Evolutionary conservation across 163 green algal species (phyloP), one percentile per base, ranked within the genome.

Genomic region (Coccomyxa subellipsoidea): DNA sequence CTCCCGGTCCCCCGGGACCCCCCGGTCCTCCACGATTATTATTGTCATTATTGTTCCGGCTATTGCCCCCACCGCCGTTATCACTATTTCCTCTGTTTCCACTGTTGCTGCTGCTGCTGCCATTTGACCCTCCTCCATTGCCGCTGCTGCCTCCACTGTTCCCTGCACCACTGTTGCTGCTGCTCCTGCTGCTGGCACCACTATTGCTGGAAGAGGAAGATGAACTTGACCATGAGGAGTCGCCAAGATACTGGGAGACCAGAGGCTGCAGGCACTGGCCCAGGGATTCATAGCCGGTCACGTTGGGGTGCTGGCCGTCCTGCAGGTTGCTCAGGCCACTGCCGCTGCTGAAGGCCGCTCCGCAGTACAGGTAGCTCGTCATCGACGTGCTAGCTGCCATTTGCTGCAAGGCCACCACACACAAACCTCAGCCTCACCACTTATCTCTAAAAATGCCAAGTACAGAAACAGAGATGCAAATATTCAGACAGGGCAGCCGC

Each of bases 321-420:
- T 73, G 66, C 29, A 73, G 27, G 66, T 73, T 73, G 66, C 8
- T 73, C 21, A 73, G 66, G 66, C 66, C 66, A 23, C 10, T 73
- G 66, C 66, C n/a, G 27, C 32, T 73, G 66, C 29, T 73, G 66
- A 73, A 73, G 66, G 29, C 18, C 29, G 29, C n/a, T 18, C 66
- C 66, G 8, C 66, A 73, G 66, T 73, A 73, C 66, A 73, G n/a
- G 66, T 73, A 73, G 29, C 29, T 73, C 66, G n/a, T 34, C 66
- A 23, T 7, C 4, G 47, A 59, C 47, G 47, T 59, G 23, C 47
- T 59, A 18, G 21, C 23, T 59, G 47, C 47, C 47, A 59, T 12
- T 59, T 59, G 47, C 47, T 59, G 47, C 4, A 12, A 59, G 15
- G 15, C 4, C 47, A 59, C 21, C 23, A 59, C 47, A 59, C 47